Conservation (phyloP, 2,329 filamentous ascomycete genomes). For the Talaromyces sp. region DNA sequence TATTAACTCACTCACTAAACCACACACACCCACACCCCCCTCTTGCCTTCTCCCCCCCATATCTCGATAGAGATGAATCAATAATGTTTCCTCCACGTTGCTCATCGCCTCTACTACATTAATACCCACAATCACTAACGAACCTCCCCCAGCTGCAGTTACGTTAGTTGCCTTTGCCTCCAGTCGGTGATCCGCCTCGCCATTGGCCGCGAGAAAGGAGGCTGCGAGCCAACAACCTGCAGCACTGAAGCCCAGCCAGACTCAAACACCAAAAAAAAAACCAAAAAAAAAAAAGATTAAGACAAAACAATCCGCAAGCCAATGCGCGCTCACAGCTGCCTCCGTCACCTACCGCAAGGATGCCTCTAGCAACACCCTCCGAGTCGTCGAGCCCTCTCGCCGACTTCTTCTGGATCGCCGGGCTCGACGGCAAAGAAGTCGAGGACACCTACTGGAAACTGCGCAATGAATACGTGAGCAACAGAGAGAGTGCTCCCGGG, state of each 20-base stretch:
- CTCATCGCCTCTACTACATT: not conserved
- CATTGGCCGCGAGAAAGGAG: not conserved
- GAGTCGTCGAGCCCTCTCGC: slow-evolving; percentile 51
- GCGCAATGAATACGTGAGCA: slow-evolving; percentile 37
- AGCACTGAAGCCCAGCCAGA: not conserved
- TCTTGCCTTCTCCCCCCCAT: not conserved
- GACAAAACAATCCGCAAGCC: slow-evolving; percentile 5
- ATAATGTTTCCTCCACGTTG: not conserved
- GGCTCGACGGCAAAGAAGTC: slow-evolving; percentile 43
- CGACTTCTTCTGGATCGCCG: slow-evolving; percentile 61
- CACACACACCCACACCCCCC: not conserved
- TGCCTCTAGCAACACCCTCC: slow-evolving; percentile 24
- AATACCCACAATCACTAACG: not conserved
- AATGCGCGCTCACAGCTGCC: slow-evolving; percentile 14
- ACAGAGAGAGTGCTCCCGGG: slow-evolving; percentile 27
- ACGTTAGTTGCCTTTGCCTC: not conserved
- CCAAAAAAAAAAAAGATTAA: not conserved
- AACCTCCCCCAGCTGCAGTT: not conserved
- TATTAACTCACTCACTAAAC: not conserved
- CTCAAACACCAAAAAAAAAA: too few relatives aligned
- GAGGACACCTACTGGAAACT: slow-evolving; percentile 38
- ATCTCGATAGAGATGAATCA: not conserved
- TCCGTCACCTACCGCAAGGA: slow-evolving; percentile 18
- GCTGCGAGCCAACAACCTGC: not conserved
- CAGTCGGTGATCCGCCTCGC: not conserved